Evolutionary conservation across 2,329 filamentous ascomycete species (phyloP), one percentile per base, ranked within the genome.

Genomic region (Teratosphaeria gauchensis): DNA sequence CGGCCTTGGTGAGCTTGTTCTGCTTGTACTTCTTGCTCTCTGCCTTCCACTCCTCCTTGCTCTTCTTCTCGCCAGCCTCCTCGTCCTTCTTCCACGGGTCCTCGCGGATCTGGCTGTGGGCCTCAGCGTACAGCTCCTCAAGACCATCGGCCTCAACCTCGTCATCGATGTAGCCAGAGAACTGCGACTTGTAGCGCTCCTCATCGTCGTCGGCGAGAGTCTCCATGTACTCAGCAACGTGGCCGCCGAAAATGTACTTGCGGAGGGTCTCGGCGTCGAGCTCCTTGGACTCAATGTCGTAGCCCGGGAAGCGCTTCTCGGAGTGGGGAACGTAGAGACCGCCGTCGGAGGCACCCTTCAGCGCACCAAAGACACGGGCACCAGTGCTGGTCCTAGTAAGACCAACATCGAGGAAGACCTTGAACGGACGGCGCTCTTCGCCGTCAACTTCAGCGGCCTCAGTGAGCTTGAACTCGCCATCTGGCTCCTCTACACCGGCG

Each of bases 161-260:
- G 75, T 95, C 90, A 68, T 99, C 92, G 70, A 96, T 88, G 85
- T 99, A 99, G 81, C 94, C 88, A 78, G 86, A 83, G 88, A 99
- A 99, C 84, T 99, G 94, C 72, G 85, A 86, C 85, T 92, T 92
- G 90, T 90, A 99, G 77, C 94, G 92, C 86, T 99, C 94, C 89
- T 99, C 94, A 76, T 99, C 94, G 76, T 99, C 94, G 73, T 99
- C 94, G 80, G 94, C 94, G 67, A 99, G 89, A 61, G 88, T 94
- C 88, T 99, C 94, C 94, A 99, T 99, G 87, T 99, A 99, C 86
- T 99, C 94, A 70, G 92, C 92, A 67, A 99, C 90, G 86, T 99
- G 94, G 64, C 94, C 92, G 75, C 84, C 94, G 79, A 90, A 92
- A 84, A 99, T 99, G 88, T 99, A 99, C 84, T 92, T 95, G 85